Percentiles rank a stretch among this genome's conserved stretches.
These are phyloP conservation scores for Athelia sp. DNA, from an alignment of 1,284 basidiomycete genomes.

Conservation along the genomic window DNA sequence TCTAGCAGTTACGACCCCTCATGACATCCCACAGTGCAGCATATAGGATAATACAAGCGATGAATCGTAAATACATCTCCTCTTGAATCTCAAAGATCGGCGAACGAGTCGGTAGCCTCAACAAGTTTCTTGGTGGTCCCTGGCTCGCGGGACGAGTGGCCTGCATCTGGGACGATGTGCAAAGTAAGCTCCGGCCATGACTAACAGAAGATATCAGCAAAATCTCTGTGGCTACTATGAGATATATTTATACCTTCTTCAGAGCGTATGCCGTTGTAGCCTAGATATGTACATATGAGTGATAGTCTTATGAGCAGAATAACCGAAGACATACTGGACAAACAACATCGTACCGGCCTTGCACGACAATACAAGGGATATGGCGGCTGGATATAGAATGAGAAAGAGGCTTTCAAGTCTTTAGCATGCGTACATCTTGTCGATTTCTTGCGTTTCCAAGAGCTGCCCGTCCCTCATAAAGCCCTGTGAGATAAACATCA, in stretches of 20 bases:
- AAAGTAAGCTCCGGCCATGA: constrained; percentile 80
- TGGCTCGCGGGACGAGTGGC: constrained; percentile 81
- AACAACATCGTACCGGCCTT: constrained; percentile 83
- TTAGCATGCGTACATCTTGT: constrained; percentile 70
- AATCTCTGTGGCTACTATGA: not conserved
- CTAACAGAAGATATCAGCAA: constrained; percentile 18
- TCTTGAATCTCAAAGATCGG: constrained; percentile 23
- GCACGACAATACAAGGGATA: constrained; percentile 81
- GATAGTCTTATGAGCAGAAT: not conserved
- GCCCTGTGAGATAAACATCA: constrained; percentile 38
- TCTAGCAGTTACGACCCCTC: not conserved
- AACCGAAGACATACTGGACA: constrained; percentile 52
- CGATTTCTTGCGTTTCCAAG: constrained; percentile 77
- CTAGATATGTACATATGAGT: constrained; percentile 27
- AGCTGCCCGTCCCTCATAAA: constrained; percentile 91
- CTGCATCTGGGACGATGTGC: constrained; percentile 85
- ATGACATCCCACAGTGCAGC: not conserved
- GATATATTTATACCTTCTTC: constrained; percentile 49
- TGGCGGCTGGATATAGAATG: constrained; percentile 75
- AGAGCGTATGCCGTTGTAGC: constrained; percentile 76
- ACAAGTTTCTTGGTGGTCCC: constrained; percentile 73
- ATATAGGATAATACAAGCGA: not conserved
- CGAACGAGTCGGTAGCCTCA: constrained; percentile 41
- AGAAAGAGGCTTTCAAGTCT: no score
- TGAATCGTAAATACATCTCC: not conserved